phyloP scores from a whole-genome alignment of 495 filamentous ascomycete genomes.

The Penicillium longicatenatum region DNA sequence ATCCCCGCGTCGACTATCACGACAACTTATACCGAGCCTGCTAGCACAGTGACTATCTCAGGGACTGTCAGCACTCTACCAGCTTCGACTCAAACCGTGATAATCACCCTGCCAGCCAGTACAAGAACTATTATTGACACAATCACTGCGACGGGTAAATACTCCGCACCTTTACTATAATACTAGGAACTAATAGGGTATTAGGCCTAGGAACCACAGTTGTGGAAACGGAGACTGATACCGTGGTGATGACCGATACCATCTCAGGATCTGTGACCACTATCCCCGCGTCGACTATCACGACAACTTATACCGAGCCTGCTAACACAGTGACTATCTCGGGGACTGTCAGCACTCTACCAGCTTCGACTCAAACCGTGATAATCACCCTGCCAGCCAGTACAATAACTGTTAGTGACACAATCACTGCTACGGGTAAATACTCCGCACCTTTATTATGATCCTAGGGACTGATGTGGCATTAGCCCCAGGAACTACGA shows the following conservation, averaged over 20 bases:
- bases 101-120: background rate
- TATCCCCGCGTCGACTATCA: constrained; percentile 1
- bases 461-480: background rate
- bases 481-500: background rate
- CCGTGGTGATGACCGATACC: background rate
- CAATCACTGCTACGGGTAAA: background rate
- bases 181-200: background rate
- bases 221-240: background rate
- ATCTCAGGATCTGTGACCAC: too few species aligned
- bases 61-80: constrained; percentile 5
- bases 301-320: constrained; percentile 5
- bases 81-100: constrained; percentile 1
- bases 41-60: constrained; percentile 4
- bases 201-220: background rate
- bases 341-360: constrained; percentile 1
- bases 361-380: background rate
- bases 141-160: background rate
- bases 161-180: background rate
- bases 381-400: background rate
- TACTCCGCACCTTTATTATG: background rate
- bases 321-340: constrained; percentile 3
- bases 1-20: constrained; percentile 6
- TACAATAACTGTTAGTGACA: background rate
- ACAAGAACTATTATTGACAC: constrained; percentile 3
- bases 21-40: constrained; percentile 2